Evolutionary conservation across 306 rosid genomes (phyloP), one percentile per base, ranked within the genome.

Genomic region (Comarum palustre): DNA sequence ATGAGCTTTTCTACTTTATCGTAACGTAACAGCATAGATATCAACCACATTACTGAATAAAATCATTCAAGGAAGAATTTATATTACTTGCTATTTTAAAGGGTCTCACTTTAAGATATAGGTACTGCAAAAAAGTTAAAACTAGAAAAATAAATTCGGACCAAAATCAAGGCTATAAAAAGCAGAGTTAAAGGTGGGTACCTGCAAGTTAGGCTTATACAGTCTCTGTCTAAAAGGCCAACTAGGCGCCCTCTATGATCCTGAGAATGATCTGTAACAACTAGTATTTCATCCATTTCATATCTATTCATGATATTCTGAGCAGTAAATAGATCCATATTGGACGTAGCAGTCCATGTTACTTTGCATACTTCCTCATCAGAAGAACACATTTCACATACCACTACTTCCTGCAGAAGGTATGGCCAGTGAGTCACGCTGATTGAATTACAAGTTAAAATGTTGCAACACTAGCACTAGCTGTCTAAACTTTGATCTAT

Each of bases 171-270:
- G 71, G 55, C 32, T 27, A 32, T 65, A 41, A 38, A 38, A 38
- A 71, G 50, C 24, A 9, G 63, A 76, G 83, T 54, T 20, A 45
- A 29, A 43, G 20, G 38, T 75, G 69, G 15, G 22, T 68, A 93
- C 98, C 96, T 91, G 96, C 86, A 87, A 66, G 97, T 91, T 79
- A 93, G 77, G 73, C 69, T 83, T 86, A 93, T 91, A 71, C 91
- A 86, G 34, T 87, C 87, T 32, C 70, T 69, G 82, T 93, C 98
- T 68, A 93, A 78, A 70, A 93, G 75, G 82, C 98, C 98, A 81
- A 89, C 91, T 52, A 87, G 88, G 73, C 84, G 82, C 55, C 86
- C 84, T 81, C 79, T 75, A n/a, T 66, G 76, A 76, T 60, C 87
- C 84, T 72, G 84, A 63, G 69, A 3, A 64, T 78, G 74, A 60